These are phyloP conservation scores for Colletotrichum gigasporum DNA, from an alignment of 2,329 filamentous ascomycete genomes.

Conservation along the genomic window DNA sequence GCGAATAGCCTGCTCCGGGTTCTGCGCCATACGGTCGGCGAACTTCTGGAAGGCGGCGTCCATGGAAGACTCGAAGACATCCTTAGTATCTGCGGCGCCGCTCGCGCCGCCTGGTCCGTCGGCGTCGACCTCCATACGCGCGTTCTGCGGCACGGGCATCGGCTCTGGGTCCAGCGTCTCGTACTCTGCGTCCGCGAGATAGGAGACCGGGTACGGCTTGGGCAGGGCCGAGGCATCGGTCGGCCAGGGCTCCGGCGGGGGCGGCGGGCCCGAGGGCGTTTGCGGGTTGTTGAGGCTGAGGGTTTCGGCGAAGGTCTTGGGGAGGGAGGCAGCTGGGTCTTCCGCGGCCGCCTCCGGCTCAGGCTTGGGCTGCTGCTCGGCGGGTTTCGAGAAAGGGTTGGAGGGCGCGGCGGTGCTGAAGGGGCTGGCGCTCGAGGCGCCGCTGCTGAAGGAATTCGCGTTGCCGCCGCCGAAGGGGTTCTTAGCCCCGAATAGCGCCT, in stretches of 20 bases:
- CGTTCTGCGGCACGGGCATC: conserved; percentile 59
- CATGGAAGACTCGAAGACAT: conserved; percentile 77
- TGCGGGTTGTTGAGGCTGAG: conserved; percentile 75
- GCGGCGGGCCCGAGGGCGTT: conserved; percentile 41
- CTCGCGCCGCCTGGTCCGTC: conserved; percentile 43
- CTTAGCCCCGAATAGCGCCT: conserved; percentile 75
- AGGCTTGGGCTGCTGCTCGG: too few relatives aligned
- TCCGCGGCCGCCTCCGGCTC: too few relatives aligned
- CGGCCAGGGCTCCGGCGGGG: conserved; percentile 81
- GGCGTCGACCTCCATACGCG: conserved; percentile 57
- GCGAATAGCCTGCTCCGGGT: conserved; percentile 83
- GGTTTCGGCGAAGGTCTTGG: conserved; percentile 76
- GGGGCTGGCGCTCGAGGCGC: too few relatives aligned
- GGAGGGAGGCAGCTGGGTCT: conserved; percentile 48
- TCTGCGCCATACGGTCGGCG: conserved; percentile 79
- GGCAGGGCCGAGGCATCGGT: conserved; percentile 69
- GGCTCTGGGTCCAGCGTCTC: conserved; percentile 79
- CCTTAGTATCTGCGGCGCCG: conserved; percentile 59
- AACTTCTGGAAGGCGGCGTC: conserved; percentile 84
- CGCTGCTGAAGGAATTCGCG: conserved; percentile 70
- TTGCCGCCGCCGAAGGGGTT: conserved; percentile 44
- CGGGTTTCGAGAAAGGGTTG: conserved; percentile 41
- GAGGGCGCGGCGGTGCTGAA: conserved; percentile 48
- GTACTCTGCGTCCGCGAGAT: conserved; percentile 89
- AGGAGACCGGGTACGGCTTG: conserved; percentile 76